Base-by-base conservation (phyloP, 192 early-diverging fungal genomes). In the Helicostylum pulchrum region DNA sequence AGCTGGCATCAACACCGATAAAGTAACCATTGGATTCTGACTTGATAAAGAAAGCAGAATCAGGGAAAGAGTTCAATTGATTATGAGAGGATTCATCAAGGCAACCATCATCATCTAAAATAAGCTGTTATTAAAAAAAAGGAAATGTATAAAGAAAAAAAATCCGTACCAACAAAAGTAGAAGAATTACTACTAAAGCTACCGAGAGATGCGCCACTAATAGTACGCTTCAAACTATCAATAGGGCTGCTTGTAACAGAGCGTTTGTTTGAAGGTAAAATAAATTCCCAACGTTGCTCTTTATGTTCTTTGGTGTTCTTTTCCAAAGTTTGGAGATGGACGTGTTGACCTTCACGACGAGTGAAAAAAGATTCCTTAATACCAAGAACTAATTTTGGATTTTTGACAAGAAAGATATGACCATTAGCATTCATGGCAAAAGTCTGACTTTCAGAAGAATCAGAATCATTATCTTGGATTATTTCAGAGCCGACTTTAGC, bases 341-440 rank as follows among this genome's bases (percentile, higher is more conserved):
- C 61, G 23, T 57, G 68, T n/a, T 55, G 39, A 23, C 68, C 68
- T n/a, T 64, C 68, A 30, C 54, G 61, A n/a, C 61, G 61, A 23
- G 53, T 48, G n/a, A 70, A 70, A 45, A 70, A 70, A n/a, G 68
- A 64, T 56, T 70, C 68, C 48, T 70, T 70, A 44, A 70, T 70
- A 49, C 68, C 68, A 21, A 70, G 45, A 3, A 70, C 68, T 23
- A 70, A 39, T 12, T 39, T 20, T 17, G 45, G 46, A n/a, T 56
- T 43, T 12, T 54, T 11, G 5, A n/a, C 34, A 7, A 63, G 12
- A 47, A 49, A 64, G 36, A 70, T 70, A 20, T 70, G 68, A n/a
- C 68, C 61, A 44, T 62, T 21, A 8, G 43, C 7, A 3, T 53
- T 54, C 1, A 70, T 19, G 53, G 63, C 53, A 12, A 53, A 53